Evolutionary conservation across 106 monocot genomes (phyloP).

Genomic region (Acorus gramineus): DNA sequence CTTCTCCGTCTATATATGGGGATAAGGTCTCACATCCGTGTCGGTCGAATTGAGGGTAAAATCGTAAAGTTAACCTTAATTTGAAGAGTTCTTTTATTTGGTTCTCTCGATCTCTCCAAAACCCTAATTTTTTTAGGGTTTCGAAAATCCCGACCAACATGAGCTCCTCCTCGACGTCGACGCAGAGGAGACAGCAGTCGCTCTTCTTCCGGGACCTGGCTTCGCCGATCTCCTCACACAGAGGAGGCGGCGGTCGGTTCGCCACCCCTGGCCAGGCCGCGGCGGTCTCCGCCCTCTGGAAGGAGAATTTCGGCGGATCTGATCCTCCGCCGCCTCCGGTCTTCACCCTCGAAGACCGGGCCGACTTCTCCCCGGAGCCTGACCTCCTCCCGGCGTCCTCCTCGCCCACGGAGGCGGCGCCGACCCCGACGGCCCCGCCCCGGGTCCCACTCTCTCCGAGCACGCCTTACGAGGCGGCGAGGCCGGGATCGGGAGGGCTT

Average conservation of each 20-base stretch:
- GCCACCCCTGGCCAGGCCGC: constrained; percentile 38
- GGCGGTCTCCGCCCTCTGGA: constrained; percentile 53
- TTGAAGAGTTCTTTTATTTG: no score
- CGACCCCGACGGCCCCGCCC: constrained; percentile 9
- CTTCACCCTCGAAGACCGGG: constrained; percentile 76
- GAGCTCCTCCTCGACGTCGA: constrained; percentile 33
- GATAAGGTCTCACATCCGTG: no score
- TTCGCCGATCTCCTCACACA: constrained; percentile 54
- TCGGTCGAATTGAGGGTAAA: no score
- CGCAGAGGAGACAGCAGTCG: constrained; percentile 46
- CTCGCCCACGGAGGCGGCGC: constrained; percentile 9
- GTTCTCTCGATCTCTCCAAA: no score
- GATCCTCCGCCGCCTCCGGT: constrained; percentile 61
- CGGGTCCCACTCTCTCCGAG: constrained; percentile 27
- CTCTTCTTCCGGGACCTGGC: constrained; percentile 76
- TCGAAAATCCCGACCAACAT: constrained; percentile 28
- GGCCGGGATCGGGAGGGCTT: not conserved
- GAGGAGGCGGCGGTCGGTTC: constrained; percentile 30
- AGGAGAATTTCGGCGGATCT: constrained; percentile 24
- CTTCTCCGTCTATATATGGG: no score
- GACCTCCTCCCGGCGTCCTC: constrained; percentile 9
- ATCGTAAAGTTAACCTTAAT: no score
- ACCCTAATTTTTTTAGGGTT: not conserved
- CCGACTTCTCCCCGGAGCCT: constrained; percentile 61
- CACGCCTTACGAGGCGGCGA: constrained; percentile 7